These are phyloP conservation scores for Peltaster fructicola DNA, from an alignment of 2,329 filamentous ascomycete genomes.

Conservation along the genomic window DNA sequence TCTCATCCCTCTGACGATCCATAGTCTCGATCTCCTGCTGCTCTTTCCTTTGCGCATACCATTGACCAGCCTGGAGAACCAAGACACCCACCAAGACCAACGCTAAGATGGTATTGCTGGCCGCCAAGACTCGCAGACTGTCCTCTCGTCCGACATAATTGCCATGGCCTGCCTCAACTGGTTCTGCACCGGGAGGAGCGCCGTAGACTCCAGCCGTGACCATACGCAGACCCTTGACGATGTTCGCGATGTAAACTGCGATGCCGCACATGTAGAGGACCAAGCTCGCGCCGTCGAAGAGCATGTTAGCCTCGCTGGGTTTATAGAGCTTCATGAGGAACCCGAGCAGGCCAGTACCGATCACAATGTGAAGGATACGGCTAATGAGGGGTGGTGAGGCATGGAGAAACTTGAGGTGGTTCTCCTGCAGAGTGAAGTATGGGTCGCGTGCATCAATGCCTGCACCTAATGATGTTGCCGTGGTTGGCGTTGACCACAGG, in stretches of 20 bases:
- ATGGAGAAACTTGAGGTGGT: conserved; percentile 80
- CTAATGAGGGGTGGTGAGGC: conserved; percentile 79
- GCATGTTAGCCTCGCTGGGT: conserved; percentile 81
- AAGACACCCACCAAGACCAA: conserved; percentile 81
- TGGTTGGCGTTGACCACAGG: conserved; percentile 50
- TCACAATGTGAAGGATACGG: conserved; percentile 85
- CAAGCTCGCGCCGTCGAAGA: conserved; percentile 66
- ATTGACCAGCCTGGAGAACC: conserved; percentile 88
- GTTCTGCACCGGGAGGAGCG: conserved; percentile 19
- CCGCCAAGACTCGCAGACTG: conserved; percentile 73
- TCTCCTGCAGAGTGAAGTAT: conserved; percentile 74
- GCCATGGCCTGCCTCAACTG: conserved; percentile 27
- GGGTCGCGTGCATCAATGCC: conserved; percentile 26
- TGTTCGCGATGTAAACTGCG: conserved; percentile 88
- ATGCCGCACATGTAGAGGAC: conserved; percentile 70
- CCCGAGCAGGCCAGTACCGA: conserved; percentile 70
- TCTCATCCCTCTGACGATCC: conserved; percentile 35
- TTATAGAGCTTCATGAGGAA: conserved; percentile 92
- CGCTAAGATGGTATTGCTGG: conserved; percentile 90
- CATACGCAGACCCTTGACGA: conserved; percentile 81
- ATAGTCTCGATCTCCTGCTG: conserved; percentile 56
- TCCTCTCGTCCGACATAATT: conserved; percentile 72
- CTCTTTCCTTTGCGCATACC: conserved; percentile 95
- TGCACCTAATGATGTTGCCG: conserved; percentile 23
- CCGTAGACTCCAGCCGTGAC: conserved; percentile 57